These are phyloP conservation scores for Blastomyces emzantsi DNA, from an alignment of 2,329 filamentous ascomycete species.

Conservation along the genomic window DNA sequence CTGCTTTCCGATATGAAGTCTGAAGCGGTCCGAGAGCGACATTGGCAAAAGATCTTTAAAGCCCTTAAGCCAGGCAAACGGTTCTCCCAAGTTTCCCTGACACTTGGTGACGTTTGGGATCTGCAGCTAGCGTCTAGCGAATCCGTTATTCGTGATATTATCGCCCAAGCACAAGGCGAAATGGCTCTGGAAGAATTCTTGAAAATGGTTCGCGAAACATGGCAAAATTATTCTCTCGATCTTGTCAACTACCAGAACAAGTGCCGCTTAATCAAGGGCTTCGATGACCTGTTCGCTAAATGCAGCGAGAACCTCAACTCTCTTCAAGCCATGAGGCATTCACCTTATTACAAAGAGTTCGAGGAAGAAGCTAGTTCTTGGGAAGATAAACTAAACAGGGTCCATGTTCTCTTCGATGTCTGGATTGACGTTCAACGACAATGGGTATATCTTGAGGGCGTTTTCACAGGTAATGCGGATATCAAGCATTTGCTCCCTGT, in stretches of 20 bases:
- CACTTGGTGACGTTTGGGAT: conserved; percentile 98
- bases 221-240: conserved; percentile 90
- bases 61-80: conserved; percentile 83
- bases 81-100: conserved; percentile 90
- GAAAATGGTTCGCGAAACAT: conserved; percentile 91
- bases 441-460: conserved; percentile 98
- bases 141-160: conserved; percentile 80
- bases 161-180: conserved; percentile 91
- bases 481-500: conserved; percentile 97
- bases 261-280: conserved; percentile 90
- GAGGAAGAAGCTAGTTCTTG: conserved; percentile 93
- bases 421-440: conserved; percentile 99
- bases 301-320: conserved; percentile 98
- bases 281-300: conserved; percentile 97
- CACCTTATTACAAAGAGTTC: conserved; percentile 98
- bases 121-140: conserved; percentile 84
- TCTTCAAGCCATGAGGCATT: conserved; percentile 96
- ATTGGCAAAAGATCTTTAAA: conserved; percentile 98
- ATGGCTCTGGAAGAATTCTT: conserved; percentile 98
- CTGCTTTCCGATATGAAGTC: conserved; percentile 87
- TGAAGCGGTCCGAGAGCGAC: conserved; percentile 88
- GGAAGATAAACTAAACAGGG: conserved; percentile 96
- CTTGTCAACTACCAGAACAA: conserved; percentile 98
- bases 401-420: conserved; percentile 95
- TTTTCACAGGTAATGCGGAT: conserved; percentile 97